These are phyloP conservation scores for Paecilomyces sp. DNA, from an alignment of 2,329 filamentous ascomycete species.

Conservation along the genomic window DNA sequence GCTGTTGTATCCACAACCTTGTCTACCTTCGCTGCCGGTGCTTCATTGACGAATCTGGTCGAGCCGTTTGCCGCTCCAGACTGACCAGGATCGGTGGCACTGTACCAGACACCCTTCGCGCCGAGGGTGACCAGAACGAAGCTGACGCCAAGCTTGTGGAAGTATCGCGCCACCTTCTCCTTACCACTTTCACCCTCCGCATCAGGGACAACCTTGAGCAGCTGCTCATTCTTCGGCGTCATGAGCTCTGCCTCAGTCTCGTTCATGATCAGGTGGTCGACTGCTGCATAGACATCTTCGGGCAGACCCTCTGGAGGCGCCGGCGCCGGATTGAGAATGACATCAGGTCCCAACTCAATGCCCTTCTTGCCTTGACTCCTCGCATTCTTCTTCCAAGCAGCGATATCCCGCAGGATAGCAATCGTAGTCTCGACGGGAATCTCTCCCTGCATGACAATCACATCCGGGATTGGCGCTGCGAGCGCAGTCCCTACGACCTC, in stretches of 20 bases:
- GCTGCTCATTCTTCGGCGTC: slow-evolving; percentile 42
- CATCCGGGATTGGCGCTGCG: slow-evolving; percentile 44
- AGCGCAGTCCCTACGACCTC: slow-evolving; percentile 33
- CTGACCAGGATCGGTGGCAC: slow-evolving; percentile 43
- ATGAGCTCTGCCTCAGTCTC: slow-evolving; percentile 80
- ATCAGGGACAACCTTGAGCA: slow-evolving; percentile 19
- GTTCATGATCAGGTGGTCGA: slow-evolving; percentile 80
- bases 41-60: slow-evolving; percentile 25
- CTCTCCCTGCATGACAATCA: slow-evolving; percentile 73
- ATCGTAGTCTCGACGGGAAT: slow-evolving; percentile 62
- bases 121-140: slow-evolving; percentile 83
- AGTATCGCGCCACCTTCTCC: slow-evolving; percentile 52
- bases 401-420: slow-evolving; percentile 44
- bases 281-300: slow-evolving; percentile 54
- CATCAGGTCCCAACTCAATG: slow-evolving; percentile 43
- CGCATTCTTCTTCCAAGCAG: slow-evolving; percentile 34
- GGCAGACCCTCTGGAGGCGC: slow-evolving; percentile 69
- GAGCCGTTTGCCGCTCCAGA: slow-evolving; percentile 28
- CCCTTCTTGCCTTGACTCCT: slow-evolving; percentile 29
- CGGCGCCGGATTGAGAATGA: slow-evolving; percentile 83
- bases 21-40: slow-evolving; percentile 60
- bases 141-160: slow-evolving; percentile 62
- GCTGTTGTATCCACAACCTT: slow-evolving; percentile 87
- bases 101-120: slow-evolving; percentile 65
- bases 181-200: slow-evolving; percentile 38